Evolutionary conservation across 2,329 filamentous ascomycete species (phyloP), one percentile per base, ranked within the genome.

Genomic region (Dryadomyces quercus-mongolicae): DNA sequence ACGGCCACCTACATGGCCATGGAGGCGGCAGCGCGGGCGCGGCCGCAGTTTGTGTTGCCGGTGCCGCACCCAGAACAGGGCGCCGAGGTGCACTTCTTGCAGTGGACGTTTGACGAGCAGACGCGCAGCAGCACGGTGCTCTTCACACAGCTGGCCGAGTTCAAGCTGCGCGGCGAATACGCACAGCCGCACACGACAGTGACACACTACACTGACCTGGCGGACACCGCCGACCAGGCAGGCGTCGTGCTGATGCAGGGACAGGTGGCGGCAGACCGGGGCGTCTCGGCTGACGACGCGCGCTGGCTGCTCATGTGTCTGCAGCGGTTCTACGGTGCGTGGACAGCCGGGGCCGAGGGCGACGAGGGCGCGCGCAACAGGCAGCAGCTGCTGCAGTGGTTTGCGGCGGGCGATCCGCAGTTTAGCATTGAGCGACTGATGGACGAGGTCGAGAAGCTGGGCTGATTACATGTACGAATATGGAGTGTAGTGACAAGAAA

Each of bases 141-240:
- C 38, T 97, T 98, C 71, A 98, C 93, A 0, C 87, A 93, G 64
- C 77, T 98, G 36, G 92, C 88, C 16, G 89, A 96, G 67, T 98
- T 86, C 73, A 96, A 97, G 75, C 72, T 88, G 55, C 79, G 92
- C 52, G 91, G 91, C 52, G 88, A 95, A 68, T 98, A 83, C 65
- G 89, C 89, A 47, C 82, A 86, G 68, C 91, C 93, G 49, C 93
- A 98, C 66, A 98, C 93, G 0, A 96, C 89, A 2, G 75, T 97
- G 54, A 96, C 92, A 44, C 90, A 97, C 69, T 88, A 98, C 69
- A 72, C 85, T 16, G 93, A 98, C 68, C 71, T 96, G 2, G 80
- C 80, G 0, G 74, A 78, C 56, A 78, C 82, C 10, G 42, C 5
- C 42, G 15, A n/a, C 7, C 16, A 44, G 42, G 42, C 13, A 62